These are phyloP conservation scores for Globisporangium nunn DNA, from an alignment of 352 stramenopile genomes.

Conservation along the genomic window DNA sequence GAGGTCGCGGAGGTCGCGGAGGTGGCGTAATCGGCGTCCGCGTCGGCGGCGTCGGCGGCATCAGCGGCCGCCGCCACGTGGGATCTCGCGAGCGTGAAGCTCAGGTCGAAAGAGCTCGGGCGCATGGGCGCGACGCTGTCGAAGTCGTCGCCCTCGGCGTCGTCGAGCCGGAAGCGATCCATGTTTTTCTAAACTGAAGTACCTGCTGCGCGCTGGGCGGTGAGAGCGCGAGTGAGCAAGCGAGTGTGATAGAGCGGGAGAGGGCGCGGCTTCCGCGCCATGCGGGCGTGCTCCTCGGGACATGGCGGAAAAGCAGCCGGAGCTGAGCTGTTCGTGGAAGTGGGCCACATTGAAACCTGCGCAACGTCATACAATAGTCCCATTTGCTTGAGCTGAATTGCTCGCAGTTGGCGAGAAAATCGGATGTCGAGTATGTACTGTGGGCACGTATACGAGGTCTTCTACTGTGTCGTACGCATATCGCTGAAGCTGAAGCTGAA, in stretches of 20 bases:
- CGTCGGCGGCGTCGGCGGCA: slow-evolving; percentile 16
- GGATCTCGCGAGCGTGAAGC: slow-evolving; percentile 68
- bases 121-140: slow-evolving; percentile 82
- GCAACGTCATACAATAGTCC: no score
- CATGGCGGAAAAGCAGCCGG: background rate
- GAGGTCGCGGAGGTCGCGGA: background rate
- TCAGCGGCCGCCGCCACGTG: slow-evolving; percentile 16
- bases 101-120: slow-evolving; percentile 86
- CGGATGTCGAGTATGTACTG: no score
- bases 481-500: background rate
- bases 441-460: no score
- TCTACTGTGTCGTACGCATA: no score
- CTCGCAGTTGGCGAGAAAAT: no score
- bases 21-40: background rate
- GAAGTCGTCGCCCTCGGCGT: slow-evolving; percentile 63
- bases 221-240: slow-evolving; percentile 7
- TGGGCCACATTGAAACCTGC: no score
- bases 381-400: no score
- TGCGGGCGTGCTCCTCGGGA: background rate
- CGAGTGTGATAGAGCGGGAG: background rate
- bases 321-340: no score
- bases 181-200: slow-evolving; percentile 19
- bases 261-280: background rate
- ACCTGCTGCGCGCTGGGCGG: background rate
- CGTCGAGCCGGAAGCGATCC: slow-evolving; percentile 78